Evolutionary conservation across 2,329 filamentous ascomycete genomes (phyloP).

Genomic region (Biscogniauxia mediterranea): DNA sequence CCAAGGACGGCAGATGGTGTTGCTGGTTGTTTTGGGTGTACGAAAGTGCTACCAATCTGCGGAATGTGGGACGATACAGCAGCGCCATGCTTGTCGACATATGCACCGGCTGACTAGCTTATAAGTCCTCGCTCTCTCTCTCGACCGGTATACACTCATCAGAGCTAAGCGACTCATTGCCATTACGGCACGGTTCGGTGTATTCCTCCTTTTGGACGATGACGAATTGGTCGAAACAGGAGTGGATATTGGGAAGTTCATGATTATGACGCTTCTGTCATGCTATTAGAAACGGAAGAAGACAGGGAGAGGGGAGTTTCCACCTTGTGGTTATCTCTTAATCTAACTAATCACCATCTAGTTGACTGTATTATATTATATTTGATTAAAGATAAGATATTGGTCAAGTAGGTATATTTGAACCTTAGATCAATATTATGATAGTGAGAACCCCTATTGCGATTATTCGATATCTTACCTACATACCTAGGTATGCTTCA

Average conservation of each 20-base stretch:
- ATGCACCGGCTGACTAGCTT: neutral
- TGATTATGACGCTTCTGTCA: too few species aligned
- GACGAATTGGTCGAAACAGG: neutral
- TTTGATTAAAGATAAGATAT: neutral
- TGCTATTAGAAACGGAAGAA: too few species aligned
- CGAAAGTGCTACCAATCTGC: neutral
- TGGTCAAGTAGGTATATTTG: neutral
- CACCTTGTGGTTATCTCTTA: too few species aligned
- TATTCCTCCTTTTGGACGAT: neutral
- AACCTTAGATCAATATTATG: neutral
- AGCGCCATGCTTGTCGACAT: neutral
- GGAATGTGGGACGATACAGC: neutral
- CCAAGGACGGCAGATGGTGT: conserved; percentile 23
- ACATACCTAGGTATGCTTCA: too few species aligned
- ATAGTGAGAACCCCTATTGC: neutral
- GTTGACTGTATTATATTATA: too few species aligned
- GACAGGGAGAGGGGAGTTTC: too few species aligned
- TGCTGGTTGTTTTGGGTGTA: neutral
- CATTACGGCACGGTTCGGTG: neutral
- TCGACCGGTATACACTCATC: neutral
- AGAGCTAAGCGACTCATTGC: neutral
- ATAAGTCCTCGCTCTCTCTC: neutral
- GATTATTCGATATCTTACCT: neutral
- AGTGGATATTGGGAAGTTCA: neutral
- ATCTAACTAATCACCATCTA: too few species aligned